phyloP scores from a whole-genome alignment of 805 yeast species.

The Wickerhamomyces alni region DNA sequence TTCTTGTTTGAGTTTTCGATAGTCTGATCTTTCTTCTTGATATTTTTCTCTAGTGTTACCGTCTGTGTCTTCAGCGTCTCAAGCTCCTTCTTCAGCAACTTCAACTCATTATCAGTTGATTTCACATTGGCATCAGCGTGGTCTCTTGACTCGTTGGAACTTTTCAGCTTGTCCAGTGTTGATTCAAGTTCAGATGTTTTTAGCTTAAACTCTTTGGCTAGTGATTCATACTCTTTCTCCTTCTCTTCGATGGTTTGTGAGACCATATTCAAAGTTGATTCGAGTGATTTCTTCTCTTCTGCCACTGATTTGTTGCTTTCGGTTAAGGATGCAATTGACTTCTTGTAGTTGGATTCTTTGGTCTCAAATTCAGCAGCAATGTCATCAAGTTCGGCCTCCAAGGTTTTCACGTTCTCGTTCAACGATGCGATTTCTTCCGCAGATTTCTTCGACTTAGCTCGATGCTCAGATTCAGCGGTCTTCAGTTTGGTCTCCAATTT shows the following conservation, averaged over 20 bases:
- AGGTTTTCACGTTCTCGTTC: not conserved
- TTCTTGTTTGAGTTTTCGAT: constrained; percentile 13
- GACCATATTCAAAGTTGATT: constrained; percentile 26
- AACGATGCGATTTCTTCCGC: constrained; percentile 2
- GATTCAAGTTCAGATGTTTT: constrained; percentile 3
- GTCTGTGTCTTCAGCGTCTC: constrained; percentile 5
- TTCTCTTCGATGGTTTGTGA: constrained; percentile 27
- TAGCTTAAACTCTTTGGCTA: constrained; percentile 9
- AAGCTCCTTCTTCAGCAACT: not conserved
- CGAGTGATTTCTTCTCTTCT: constrained; percentile 28
- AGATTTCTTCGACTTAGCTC: constrained; percentile 1
- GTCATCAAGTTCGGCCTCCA: constrained; percentile 22
- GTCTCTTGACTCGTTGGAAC: not conserved
- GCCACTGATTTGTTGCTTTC: constrained; percentile 22
- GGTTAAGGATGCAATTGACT: constrained; percentile 18
- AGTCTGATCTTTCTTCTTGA: constrained; percentile 10
- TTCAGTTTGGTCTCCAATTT: not conserved
- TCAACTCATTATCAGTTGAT: not conserved
- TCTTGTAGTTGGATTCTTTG: constrained; percentile 23
- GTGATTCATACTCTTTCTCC: constrained; percentile 17
- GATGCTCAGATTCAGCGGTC: not conserved
- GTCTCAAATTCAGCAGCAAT: constrained; percentile 23
- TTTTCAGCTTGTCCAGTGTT: not conserved
- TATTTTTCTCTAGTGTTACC: constrained; percentile 1
- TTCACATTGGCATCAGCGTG: not conserved